Conservation (phyloP, 768 basidiomycete genomes). For the Tephrocybe sp. region DNA sequence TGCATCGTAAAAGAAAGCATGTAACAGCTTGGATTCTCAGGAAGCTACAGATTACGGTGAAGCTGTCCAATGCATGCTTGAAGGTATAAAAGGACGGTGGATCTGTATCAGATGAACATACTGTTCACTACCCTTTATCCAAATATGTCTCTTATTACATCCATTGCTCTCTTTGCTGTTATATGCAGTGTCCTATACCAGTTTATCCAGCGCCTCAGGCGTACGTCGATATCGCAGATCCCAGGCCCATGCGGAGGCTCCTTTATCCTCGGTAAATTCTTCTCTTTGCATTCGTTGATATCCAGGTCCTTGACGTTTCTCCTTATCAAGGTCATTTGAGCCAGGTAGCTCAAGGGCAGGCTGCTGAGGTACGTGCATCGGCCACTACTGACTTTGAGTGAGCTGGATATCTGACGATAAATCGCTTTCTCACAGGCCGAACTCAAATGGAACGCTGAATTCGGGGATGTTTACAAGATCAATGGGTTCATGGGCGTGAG, state of each 20-base stretch:
- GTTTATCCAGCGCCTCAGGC: constrained; percentile 29
- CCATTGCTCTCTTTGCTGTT: constrained; percentile 9
- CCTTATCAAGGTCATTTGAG: constrained; percentile 24
- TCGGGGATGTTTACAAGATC: constrained; percentile 38
- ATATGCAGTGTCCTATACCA: constrained; percentile 19
- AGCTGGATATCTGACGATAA: neutral
- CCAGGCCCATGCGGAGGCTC: constrained; percentile 35
- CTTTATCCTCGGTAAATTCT: constrained; percentile 36
- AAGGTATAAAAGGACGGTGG: too few relatives aligned
- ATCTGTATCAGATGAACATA: too few relatives aligned
- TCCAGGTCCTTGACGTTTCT: neutral
- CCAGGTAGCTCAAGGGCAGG: constrained; percentile 32
- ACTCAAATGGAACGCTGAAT: constrained; percentile 43
- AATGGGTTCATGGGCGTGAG: constrained; percentile 39
- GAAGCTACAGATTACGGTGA: too few relatives aligned
- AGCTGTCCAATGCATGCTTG: too few relatives aligned
- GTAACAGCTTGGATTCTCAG: too few relatives aligned
- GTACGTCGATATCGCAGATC: constrained; percentile 32
- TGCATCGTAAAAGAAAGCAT: neutral
- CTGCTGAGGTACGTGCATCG: constrained; percentile 29
- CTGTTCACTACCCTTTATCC: too few relatives aligned
- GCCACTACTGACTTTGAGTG: neutral
- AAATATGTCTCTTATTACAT: constrained; percentile 14
- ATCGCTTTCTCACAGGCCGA: constrained; percentile 34
- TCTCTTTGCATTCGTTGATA: neutral